Evolutionary conservation across 2,329 filamentous ascomycete species (phyloP).

Genomic region (Periconia macrospinosa): DNA sequence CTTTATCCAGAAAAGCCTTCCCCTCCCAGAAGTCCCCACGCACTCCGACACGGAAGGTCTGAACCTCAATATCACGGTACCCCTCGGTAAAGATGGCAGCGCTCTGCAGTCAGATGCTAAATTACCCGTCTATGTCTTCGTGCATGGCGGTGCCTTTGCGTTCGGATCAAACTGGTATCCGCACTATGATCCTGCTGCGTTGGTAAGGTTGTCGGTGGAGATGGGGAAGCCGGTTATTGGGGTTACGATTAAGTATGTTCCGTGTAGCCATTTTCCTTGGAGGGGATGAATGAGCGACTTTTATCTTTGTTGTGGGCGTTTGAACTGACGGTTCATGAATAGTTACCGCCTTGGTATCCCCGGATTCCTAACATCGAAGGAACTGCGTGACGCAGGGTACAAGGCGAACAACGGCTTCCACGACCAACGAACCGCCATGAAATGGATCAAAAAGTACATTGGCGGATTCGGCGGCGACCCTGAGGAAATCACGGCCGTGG

Average conservation of each 20-base stretch:
- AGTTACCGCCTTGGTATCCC: slow-evolving; percentile 37
- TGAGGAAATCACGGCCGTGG: slow-evolving; percentile 45
- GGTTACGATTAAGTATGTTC: slow-evolving; percentile 48
- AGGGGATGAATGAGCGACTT: no score
- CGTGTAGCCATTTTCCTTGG: no score
- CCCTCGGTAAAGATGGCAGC: slow-evolving; percentile 25
- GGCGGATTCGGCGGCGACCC: slow-evolving; percentile 43
- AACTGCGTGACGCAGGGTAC: slow-evolving; percentile 49
- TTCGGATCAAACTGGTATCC: slow-evolving; percentile 57
- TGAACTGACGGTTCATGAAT: background rate
- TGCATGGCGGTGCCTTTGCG: slow-evolving; percentile 57
- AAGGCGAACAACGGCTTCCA: slow-evolving; percentile 38
- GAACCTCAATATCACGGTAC: slow-evolving; percentile 56
- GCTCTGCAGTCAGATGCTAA: slow-evolving; percentile 26
- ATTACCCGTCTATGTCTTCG: slow-evolving; percentile 56
- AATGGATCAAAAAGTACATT: slow-evolving; percentile 43
- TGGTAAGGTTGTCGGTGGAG: slow-evolving; percentile 51
- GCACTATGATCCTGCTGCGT: slow-evolving; percentile 50
- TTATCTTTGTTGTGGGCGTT: no score
- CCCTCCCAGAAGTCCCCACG: slow-evolving; percentile 35
- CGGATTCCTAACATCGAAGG: slow-evolving; percentile 50
- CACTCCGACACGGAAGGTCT: slow-evolving; percentile 55
- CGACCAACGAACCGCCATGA: slow-evolving; percentile 40
- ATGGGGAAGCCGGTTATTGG: slow-evolving; percentile 51
- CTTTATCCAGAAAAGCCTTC: slow-evolving; percentile 53